These are phyloP conservation scores for Globisporangium nagaii DNA, from an alignment of 352 stramenopile species.

Conservation along the genomic window DNA sequence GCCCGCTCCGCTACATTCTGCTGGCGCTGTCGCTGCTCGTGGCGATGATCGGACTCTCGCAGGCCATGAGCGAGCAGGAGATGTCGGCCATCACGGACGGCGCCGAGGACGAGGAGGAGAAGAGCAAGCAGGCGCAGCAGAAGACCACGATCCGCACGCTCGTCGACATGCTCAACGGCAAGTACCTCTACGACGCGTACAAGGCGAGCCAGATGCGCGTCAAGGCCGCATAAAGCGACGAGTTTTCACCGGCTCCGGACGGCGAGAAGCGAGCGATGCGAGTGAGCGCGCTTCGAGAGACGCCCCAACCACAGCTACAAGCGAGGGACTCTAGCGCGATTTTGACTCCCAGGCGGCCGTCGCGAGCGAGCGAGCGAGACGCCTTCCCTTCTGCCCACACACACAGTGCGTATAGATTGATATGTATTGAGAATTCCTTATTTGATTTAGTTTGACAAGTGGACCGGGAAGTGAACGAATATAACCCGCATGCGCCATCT, in stretches of 20 bases:
- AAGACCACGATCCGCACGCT: slow-evolving; percentile 68
- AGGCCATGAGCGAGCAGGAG: slow-evolving; percentile 73
- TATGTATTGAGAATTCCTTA: slow-evolving; percentile 4
- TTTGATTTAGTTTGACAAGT: background rate
- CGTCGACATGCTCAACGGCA: slow-evolving; percentile 84
- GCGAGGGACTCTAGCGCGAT: no score
- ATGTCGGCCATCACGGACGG: slow-evolving; percentile 46
- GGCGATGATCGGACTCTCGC: slow-evolving; percentile 76
- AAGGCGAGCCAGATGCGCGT: slow-evolving; percentile 54
- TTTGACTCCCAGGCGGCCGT: no score
- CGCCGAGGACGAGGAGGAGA: slow-evolving; percentile 52
- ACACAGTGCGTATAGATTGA: slow-evolving; percentile 4
- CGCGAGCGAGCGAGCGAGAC: no score
- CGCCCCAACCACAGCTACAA: background rate
- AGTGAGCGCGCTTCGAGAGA: background rate
- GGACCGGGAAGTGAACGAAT: slow-evolving; percentile 1
- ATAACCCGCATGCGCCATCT: background rate
- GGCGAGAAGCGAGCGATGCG: background rate
- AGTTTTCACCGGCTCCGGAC: no score
- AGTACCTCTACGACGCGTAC: slow-evolving; percentile 84
- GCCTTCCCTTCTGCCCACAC: background rate
- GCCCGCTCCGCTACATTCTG: slow-evolving; percentile 82
- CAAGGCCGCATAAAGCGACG: slow-evolving; percentile 44
- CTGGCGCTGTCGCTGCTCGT: slow-evolving; percentile 80
- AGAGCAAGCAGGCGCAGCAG: slow-evolving; percentile 33